Conservation (phyloP, 768 basidiomycete genomes). For the Rhodotorula graminis region DNA sequence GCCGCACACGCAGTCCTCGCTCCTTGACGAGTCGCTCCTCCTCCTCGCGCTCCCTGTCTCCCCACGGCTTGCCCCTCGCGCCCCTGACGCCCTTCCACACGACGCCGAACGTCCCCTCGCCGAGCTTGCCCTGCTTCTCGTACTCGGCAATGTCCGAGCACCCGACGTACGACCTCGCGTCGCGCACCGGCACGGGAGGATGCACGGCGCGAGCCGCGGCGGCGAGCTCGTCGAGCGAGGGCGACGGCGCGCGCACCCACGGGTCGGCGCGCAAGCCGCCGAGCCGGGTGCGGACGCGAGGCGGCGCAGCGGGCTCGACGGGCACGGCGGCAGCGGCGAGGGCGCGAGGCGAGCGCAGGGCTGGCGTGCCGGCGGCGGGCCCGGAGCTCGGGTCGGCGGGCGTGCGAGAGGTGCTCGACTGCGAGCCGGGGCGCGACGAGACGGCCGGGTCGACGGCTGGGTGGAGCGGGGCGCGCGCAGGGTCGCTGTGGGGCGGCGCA, state of each 20-base stretch:
- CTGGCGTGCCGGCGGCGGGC: too few relatives aligned
- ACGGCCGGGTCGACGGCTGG: background rate
- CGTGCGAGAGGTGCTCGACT: background rate
- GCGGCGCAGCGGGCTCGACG: background rate
- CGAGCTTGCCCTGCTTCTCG: conserved; percentile 75
- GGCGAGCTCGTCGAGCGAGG: background rate
- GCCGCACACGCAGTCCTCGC: conserved; percentile 18
- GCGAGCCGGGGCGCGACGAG: too few relatives aligned
- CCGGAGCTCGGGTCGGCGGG: too few relatives aligned
- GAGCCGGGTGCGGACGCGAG: conserved; percentile 2
- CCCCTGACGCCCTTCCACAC: conserved; percentile 46
- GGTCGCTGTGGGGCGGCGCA: background rate
- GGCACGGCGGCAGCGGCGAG: background rate
- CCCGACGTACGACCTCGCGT: conserved; percentile 41
- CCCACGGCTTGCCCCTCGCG: too few relatives aligned
- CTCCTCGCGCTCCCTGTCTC: background rate
- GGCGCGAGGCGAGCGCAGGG: background rate
- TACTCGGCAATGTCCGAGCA: conserved; percentile 62
- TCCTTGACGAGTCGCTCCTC: conserved; percentile 11
- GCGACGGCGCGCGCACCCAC: background rate
- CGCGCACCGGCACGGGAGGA: background rate
- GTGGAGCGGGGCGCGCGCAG: background rate
- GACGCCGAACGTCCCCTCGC: conserved; percentile 95
- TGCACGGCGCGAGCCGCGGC: conserved; percentile 1
- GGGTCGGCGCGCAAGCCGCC: background rate